Evolutionary conservation across 164 flowering plant species (phyloP), one percentile per base, ranked within the genome.

Genomic region (Amborella trichopoda): DNA sequence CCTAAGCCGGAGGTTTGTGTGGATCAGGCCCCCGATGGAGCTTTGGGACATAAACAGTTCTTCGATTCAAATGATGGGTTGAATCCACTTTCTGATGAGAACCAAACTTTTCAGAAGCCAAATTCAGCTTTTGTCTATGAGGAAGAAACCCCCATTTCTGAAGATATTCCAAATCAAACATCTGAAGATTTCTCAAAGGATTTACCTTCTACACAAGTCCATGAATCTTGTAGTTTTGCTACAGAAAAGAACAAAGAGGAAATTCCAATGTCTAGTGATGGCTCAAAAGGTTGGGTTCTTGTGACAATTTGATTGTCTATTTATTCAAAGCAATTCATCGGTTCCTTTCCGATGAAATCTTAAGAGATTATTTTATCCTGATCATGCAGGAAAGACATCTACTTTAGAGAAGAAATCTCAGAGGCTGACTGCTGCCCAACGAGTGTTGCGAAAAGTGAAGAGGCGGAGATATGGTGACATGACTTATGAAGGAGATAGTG

Each of bases 401-500:
- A 66, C 68, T 53, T 41, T 49, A 46, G 74, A 64, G 47, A 67
- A 13, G 47, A 60, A 63, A 52, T 73, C 66, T 38, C 60, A 33
- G 48, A 76, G 58, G 52, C 53, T 48, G 25, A 55, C 71, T 41
- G 66, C 54, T 17, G 49, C 44, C 23, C 80, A 67, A 46, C 81
- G 87, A 56, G 66, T 38, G 18, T 47, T 28, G 40, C 90, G 96
- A 39, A 76, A 60, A 48, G 37, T 66, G 23, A 87, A 67, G 65
- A 93, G 68, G 65, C 74, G 60, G 26, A 79, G 78, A 67, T 90
- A 75, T 63, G 75, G 74, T 18, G 95, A 88, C 63, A 93, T 93
- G 99, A 83, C 96, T 47, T 93, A 87, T 66, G 99, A 93, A 61
- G 99, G 95, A 36, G 96, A 93, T 68, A 68, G 58, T 53, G 90